Evolutionary conservation across 495 filamentous ascomycete genomes (phyloP).

Genomic region (Lindgomyces ingoldianus): DNA sequence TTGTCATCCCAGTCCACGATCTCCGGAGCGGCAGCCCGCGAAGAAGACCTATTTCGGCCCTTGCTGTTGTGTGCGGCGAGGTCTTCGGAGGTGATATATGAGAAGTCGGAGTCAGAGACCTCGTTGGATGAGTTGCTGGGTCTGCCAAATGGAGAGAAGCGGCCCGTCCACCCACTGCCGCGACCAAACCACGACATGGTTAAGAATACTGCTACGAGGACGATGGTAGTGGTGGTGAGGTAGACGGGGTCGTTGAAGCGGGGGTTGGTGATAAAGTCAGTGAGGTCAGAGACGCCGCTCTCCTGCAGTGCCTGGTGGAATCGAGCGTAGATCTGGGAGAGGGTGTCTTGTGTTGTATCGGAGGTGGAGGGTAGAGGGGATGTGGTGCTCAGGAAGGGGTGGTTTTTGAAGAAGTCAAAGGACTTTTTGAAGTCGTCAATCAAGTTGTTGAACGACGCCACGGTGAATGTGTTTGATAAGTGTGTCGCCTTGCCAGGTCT

Average conservation of each 20-base stretch:
- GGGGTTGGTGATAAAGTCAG: slow-evolving; percentile 15
- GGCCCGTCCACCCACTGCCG: slow-evolving; percentile 48
- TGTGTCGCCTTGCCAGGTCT: background rate
- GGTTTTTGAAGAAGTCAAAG: slow-evolving; percentile 26
- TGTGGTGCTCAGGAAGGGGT: slow-evolving; percentile 21
- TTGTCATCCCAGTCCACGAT: slow-evolving; percentile 40
- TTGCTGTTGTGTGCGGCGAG: slow-evolving; percentile 17
- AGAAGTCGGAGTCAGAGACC: slow-evolving; percentile 76
- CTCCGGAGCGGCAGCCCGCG: slow-evolving; percentile 34
- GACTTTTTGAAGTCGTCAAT: slow-evolving; percentile 33
- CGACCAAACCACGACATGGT: slow-evolving; percentile 64
- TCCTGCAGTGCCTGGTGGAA: slow-evolving; percentile 10
- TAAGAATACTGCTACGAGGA: slow-evolving; percentile 56
- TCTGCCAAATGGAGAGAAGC: slow-evolving; percentile 53
- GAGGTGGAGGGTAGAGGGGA: background rate
- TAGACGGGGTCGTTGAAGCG: slow-evolving; percentile 32
- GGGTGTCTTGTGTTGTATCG: background rate
- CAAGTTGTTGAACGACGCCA: slow-evolving; percentile 30
- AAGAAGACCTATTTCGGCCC: slow-evolving; percentile 47
- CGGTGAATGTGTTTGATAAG: slow-evolving; percentile 19
- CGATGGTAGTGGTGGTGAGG: slow-evolving; percentile 46
- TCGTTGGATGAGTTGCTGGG: slow-evolving; percentile 48
- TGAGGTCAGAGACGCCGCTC: slow-evolving; percentile 6
- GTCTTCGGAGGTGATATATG: slow-evolving; percentile 76
- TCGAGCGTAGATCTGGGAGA: background rate